Conservation (phyloP, 495 filamentous ascomycete species). For the Aspergillus affinis region DNA sequence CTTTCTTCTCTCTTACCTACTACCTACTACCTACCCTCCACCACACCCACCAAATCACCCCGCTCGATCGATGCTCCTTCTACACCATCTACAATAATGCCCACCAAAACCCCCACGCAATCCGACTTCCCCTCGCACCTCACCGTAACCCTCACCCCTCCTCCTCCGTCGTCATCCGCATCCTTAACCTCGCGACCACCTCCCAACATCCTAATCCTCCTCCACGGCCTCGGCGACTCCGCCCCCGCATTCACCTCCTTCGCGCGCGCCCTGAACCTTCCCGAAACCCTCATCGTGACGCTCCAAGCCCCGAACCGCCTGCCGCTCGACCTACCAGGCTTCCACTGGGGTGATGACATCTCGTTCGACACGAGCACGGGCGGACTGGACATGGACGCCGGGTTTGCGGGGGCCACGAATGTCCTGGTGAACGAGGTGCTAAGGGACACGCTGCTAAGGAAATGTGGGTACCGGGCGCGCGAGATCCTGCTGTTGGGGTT, state of each 20-base stretch:
- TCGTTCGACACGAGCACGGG: slow-evolving; percentile 60
- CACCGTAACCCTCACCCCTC: slow-evolving; percentile 47
- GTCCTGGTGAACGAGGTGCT: slow-evolving; percentile 59
- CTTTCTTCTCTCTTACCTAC: no score
- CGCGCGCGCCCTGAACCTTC: slow-evolving; percentile 69
- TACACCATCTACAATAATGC: slow-evolving; percentile 34
- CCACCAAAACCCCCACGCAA: slow-evolving; percentile 32
- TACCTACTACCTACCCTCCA: not conserved
- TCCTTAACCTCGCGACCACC: slow-evolving; percentile 27
- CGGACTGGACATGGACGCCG: slow-evolving; percentile 74
- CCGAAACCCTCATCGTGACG: slow-evolving; percentile 75
- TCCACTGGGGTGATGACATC: slow-evolving; percentile 94
- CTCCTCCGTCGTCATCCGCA: slow-evolving; percentile 12
- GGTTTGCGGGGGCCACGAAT: slow-evolving; percentile 57
- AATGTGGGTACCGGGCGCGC: slow-evolving; percentile 66
- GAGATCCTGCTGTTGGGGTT: slow-evolving; percentile 82
- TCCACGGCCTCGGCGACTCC: slow-evolving; percentile 88
- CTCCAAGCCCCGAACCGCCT: slow-evolving; percentile 72
- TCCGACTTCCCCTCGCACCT: slow-evolving; percentile 54
- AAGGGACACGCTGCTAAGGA: slow-evolving; percentile 56
- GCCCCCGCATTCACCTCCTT: slow-evolving; percentile 68
- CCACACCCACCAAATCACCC: no score
- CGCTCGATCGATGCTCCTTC: no score
- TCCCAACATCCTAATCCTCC: slow-evolving; percentile 77
- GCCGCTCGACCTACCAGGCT: slow-evolving; percentile 73